phyloP scores from a whole-genome alignment of 2,329 filamentous ascomycete genomes.

The Helotiales sp. region DNA sequence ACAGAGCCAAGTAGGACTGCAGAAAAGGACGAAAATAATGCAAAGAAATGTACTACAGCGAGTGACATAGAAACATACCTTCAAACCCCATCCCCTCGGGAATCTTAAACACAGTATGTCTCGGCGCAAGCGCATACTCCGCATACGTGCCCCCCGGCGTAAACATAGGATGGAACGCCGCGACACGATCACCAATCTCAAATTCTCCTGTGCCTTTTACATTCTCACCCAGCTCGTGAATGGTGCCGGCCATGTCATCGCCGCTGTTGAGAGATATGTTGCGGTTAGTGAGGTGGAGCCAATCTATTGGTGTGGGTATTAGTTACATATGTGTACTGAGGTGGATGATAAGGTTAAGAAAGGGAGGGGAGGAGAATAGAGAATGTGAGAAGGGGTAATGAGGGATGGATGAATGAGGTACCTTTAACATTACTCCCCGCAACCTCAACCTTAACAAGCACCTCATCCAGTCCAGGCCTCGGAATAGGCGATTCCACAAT shows the following conservation, averaged over 20 bases:
- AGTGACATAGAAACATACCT: too few relatives aligned
- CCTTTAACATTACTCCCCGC: constrained; percentile 37
- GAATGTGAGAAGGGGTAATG: background rate
- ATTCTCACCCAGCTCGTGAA: constrained; percentile 55
- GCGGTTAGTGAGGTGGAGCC: constrained; percentile 15
- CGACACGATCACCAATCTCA: constrained; percentile 51
- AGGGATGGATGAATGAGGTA: background rate
- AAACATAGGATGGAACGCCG: constrained; percentile 55
- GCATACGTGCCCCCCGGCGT: constrained; percentile 59
- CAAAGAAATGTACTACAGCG: too few relatives aligned
- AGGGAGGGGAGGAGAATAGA: too few relatives aligned
- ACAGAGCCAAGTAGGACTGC: too few relatives aligned
- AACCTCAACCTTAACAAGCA: constrained; percentile 38
- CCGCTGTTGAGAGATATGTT: constrained; percentile 24
- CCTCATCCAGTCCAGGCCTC: constrained; percentile 27
- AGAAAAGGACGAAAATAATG: too few relatives aligned
- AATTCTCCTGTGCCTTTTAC: constrained; percentile 46
- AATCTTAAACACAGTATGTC: constrained; percentile 55
- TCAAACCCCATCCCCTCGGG: constrained; percentile 24
- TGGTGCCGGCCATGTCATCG: constrained; percentile 43
- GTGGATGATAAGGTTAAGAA: too few relatives aligned
- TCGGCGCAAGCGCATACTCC: constrained; percentile 61
- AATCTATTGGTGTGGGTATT: constrained; percentile 13
- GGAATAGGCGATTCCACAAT: constrained; percentile 34
- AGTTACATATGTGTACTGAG: too few relatives aligned